A percentile compares a stretch with the other conserved stretches of the same genome.
phyloP scores from a whole-genome alignment of 164 flowering plant species.

The Stephania cephalantha region DNA sequence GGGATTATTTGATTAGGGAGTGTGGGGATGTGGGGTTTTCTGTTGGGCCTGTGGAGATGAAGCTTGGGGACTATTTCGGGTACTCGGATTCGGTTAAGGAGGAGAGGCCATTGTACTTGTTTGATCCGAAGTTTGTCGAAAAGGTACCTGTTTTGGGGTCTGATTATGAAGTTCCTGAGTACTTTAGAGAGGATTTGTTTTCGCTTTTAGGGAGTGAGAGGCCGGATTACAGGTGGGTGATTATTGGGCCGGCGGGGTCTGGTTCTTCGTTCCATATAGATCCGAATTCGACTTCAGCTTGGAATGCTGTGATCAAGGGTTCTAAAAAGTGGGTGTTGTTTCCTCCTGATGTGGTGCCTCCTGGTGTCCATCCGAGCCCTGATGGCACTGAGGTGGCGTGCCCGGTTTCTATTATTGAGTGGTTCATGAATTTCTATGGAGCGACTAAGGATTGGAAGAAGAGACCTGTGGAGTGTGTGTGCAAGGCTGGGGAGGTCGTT shows the following conservation, averaged over 20 bases:
- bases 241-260: constrained; percentile 86
- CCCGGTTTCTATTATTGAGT: constrained; percentile 91
- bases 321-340: constrained; percentile 96
- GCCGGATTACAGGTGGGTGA: constrained; percentile 93
- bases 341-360: constrained; percentile 90
- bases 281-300: constrained; percentile 98
- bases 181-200: constrained; percentile 87
- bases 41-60: constrained; percentile 90
- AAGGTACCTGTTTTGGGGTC: constrained; percentile 67
- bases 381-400: constrained; percentile 99
- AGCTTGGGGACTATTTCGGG: constrained; percentile 60
- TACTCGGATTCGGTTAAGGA: constrained; percentile 78
- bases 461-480: constrained; percentile 84
- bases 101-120: constrained; percentile 89
- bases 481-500: constrained; percentile 90
- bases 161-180: constrained; percentile 77
- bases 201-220: constrained; percentile 79
- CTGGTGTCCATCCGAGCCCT: constrained; percentile 96
- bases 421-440: constrained; percentile 97
- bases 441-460: constrained; percentile 67
- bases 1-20: constrained; percentile 49
- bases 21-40: constrained; percentile 63
- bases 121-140: constrained; percentile 87
- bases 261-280: constrained; percentile 91
- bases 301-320: constrained; percentile 94